Evolutionary conservation across 495 filamentous ascomycete genomes (phyloP), one percentile per base, ranked within the genome.

Genomic region (Lindgomyces ingoldianus): DNA sequence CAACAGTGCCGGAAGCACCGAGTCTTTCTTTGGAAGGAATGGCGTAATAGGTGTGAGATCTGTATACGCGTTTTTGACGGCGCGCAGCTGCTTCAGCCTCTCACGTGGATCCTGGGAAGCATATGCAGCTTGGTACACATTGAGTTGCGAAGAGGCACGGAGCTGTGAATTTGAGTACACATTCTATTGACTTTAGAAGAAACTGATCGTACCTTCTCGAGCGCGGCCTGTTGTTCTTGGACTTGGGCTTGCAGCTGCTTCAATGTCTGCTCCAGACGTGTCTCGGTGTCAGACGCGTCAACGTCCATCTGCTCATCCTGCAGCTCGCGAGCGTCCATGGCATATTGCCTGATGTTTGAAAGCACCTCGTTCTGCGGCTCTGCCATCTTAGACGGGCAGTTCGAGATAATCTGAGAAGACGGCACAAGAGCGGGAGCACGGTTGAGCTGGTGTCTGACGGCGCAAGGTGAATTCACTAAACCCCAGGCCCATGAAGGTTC

Each of bases 1-100:
- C 8, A 95, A 73, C 0, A 95, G 79, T 22, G 86, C 83, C 4
- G 90, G 89, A 9, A 95, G 73, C 24, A 85, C 79, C 19, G 90
- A 92, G 18, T 82, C 83, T 8, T 84, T 76, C 11, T 78, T 75
- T 24, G 91, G 89, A 21, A 93, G 77, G 55, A 82, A 81, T 19
- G 86, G 85, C 42, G 87, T 81, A 19, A 79, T 74, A 25, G 84
- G 79, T 14, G 85, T 78, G 19, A 89, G 73, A 25, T 81, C 79
- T 33, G 84, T 80, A 70, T 91, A 92, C 8, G 86, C 86, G 54
- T 79, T 78, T 64, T 83, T 86, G 71, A 90, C 82, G 57, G 76
- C 67, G 41, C 76, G 76, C n/a, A 84, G 72, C 70, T 88, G 83
- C 4, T 76, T 75, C 1, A 88, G 68, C 48, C 82, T 81, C 12